Conservation (phyloP, 768 basidiomycete genomes). For the Amanita muscaria region DNA sequence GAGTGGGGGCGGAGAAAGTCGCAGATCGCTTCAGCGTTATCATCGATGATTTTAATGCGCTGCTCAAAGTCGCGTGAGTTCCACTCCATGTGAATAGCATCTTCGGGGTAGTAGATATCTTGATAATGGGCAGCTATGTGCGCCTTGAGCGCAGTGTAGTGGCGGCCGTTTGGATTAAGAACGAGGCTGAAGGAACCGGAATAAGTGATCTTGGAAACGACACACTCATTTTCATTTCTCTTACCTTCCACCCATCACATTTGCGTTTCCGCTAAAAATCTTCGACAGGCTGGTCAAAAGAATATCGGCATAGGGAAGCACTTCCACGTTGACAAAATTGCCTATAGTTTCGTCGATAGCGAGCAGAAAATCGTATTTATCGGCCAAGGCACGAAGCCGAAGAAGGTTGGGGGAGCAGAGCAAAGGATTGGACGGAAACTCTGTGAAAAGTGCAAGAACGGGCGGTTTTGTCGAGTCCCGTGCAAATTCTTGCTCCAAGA, state of each 20-base stretch:
- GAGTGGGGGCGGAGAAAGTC: constrained; percentile 64
- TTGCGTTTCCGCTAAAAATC: constrained; percentile 88
- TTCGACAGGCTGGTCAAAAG: constrained; percentile 90
- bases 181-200: constrained; percentile 56
- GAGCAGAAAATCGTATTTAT: constrained; percentile 81
- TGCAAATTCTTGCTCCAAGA: constrained; percentile 42
- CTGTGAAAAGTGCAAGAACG: constrained; percentile 76
- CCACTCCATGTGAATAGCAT: constrained; percentile 94
- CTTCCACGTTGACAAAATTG: constrained; percentile 89
- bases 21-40: constrained; percentile 76
- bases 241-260: constrained; percentile 97
- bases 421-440: constrained; percentile 94
- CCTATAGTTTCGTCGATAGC: constrained; percentile 94
- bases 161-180: constrained; percentile 71
- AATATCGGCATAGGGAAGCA: constrained; percentile 79
- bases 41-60: constrained; percentile 70
- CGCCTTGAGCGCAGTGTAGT: constrained; percentile 59
- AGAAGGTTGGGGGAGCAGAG: constrained; percentile 73
- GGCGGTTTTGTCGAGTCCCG: constrained; percentile 42
- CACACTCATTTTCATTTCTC: no score
- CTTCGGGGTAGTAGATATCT: constrained; percentile 83
- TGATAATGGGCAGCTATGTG: constrained; percentile 56
- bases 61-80: constrained; percentile 89
- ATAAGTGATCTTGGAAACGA: neutral
- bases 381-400: constrained; percentile 68